Percentiles rank a stretch among this genome's conserved stretches.
These are phyloP conservation scores for Saccharomyces paradoxus DNA, from an alignment of 805 yeast genomes.

Conservation along the genomic window DNA sequence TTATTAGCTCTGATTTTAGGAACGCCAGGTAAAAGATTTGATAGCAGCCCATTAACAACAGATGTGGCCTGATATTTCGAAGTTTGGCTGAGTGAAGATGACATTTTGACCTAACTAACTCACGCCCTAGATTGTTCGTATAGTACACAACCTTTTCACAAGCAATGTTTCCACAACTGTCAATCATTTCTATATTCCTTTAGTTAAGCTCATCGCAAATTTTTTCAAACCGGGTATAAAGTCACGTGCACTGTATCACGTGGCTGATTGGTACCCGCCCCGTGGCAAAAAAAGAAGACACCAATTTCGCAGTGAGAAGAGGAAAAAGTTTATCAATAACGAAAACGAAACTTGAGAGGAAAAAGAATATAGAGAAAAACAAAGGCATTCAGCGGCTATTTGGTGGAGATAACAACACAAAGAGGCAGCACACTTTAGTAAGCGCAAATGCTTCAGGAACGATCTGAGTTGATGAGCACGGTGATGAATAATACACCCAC, in stretches of 20 bases:
- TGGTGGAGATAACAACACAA: neutral
- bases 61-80: slow-evolving; percentile 32
- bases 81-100: neutral
- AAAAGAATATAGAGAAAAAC: neutral
- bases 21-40: slow-evolving; percentile 33
- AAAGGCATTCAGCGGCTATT: neutral
- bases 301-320: neutral
- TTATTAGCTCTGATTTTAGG: slow-evolving; percentile 9
- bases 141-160: neutral
- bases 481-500: neutral
- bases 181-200: neutral
- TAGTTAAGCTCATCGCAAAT: neutral
- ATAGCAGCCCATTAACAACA: slow-evolving; percentile 37
- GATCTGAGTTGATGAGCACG: neutral
- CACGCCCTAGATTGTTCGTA: neutral
- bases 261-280: neutral
- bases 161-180: neutral
- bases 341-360: neutral
- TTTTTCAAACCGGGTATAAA: neutral
- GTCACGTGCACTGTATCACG: neutral
- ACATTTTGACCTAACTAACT: neutral
- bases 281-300: neutral
- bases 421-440: neutral
- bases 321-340: neutral
- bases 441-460: neutral